Base-by-base conservation (phyloP, 2,329 filamentous ascomycete genomes). In the Alternaria solani region DNA sequence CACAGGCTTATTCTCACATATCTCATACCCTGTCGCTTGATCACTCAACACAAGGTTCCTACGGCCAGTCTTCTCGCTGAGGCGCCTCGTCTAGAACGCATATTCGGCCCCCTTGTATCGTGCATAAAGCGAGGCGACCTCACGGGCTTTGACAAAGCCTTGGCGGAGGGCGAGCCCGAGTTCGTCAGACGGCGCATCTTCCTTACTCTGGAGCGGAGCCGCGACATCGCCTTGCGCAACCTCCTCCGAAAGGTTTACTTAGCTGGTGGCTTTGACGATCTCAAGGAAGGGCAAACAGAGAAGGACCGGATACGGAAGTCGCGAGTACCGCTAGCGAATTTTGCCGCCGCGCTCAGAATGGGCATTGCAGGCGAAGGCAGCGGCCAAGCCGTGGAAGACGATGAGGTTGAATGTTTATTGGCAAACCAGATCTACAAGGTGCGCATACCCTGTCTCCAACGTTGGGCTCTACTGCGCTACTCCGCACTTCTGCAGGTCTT, bases 361-460 rank as follows among this genome's bases (percentile, higher is more conserved):
- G 89, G 88, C 53, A 89, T 87, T 66, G 83, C 85, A 56, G 81
- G 81, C 66, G 84, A 81, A 71, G 76, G 81, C 66, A 74, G 79
- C 63, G 79, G 82, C 72, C 80, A 91, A 74, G 81, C 84, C 34
- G 83, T 96, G 34, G 95, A 97, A 70, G 85, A 87, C 32, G 96
- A 99, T 75, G 95, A 99, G 79, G 94, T 98, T 4, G 96, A 99
- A 79, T 99, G 95, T 78, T 81, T 97, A 70, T 76, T 99, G 72
- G 93, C 95, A 28, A 98, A 97, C 76, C 92, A 97, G 87, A 97
- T 99, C 63, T 99, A 98, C 84, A 99, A 98, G 88, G 94, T 96
- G 80, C 62, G 83, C 80, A 18, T 25, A 44, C 46, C 52, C 30
- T 49, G 51, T 1, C 43, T 36, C 42, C 53, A 36, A 28, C 25